Base-by-base conservation (phyloP, 768 basidiomycete species). In the Mycena amicta region DNA sequence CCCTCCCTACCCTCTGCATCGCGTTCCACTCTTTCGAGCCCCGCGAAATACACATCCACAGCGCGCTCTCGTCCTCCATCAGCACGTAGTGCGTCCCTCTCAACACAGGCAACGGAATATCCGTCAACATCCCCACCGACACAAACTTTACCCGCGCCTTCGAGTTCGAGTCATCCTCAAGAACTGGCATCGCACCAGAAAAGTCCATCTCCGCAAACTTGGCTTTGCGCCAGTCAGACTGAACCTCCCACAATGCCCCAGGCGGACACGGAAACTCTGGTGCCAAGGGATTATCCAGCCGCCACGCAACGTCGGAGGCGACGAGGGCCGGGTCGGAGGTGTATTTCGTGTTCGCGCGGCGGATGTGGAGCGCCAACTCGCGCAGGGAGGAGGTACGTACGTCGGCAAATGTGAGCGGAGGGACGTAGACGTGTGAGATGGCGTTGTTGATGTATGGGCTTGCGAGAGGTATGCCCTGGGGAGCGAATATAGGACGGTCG, bases 401-500 rank as follows among this genome's bases (percentile, higher is more conserved):
- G 8, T 45, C 15, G 6, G 12, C 22, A 8, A 45, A 23, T 8
- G 15, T 45, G 31, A 51, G 54, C 46, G 31, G 47, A 11, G 12
- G 39, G 37, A 43, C 50, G 33, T 55, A 40, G 50, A 62, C 31
- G 2, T 53, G 49, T 2, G 56, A 53, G 20, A 58, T 13, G 22
- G 57, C 53, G 39, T 62, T 62, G 39, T 62, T 29, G 33, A 56
- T 53, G 54, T 59, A 62, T 5, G 61, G 61, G 4, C 31, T 33
- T 12, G 6, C 18, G 16, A 55, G 16, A n/a, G 45, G 12, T n/a
- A 8, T 33, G 28, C 50, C 25, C n/a, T 18, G 25, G 15, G 50
- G 46, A 15, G 53, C 25, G 30, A 59, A 62, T 26, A 62, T 33
- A 13, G 4, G 54, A 4, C 40, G 55, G n/a, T 33, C 47, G 53